Conservation (phyloP, 495 filamentous ascomycete genomes). For the Penicillium psychrofluorescens region DNA sequence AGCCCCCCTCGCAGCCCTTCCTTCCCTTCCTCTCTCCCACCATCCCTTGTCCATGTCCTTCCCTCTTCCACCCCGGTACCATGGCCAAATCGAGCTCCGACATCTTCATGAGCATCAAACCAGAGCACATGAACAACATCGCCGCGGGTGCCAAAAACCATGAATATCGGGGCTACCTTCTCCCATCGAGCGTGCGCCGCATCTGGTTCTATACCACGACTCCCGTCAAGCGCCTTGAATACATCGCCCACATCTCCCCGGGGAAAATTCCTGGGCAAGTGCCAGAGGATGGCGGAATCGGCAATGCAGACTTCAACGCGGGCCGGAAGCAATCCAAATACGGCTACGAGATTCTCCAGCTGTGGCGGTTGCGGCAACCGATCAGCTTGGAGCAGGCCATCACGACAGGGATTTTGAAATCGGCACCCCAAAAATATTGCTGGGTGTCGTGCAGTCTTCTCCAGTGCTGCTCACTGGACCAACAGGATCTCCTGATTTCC, state of each 20-base stretch:
- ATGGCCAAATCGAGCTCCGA: conserved; percentile 8
- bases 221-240: conserved; percentile 12
- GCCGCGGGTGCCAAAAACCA: conserved; percentile 25
- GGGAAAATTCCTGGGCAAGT: conserved; percentile 21
- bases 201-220: conserved; percentile 32
- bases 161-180: conserved; percentile 31
- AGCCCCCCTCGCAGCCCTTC: no score
- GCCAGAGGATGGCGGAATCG: conserved; percentile 25
- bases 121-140: conserved; percentile 27
- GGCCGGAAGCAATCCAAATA: conserved; percentile 25
- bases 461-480: conserved; percentile 3
- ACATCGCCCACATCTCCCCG: conserved; percentile 13
- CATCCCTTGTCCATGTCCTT: no score
- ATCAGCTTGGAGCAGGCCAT: conserved; percentile 19
- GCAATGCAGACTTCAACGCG: conserved; percentile 35
- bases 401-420: conserved; percentile 11
- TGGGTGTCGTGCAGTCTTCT: conserved; percentile 9
- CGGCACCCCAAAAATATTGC: conserved; percentile 25
- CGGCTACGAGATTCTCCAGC: conserved; percentile 26
- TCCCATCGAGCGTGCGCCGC: conserved; percentile 16
- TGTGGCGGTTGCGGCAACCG: conserved; percentile 20
- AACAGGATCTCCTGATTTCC: neutral
- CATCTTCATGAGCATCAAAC: conserved; percentile 28
- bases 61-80: no score
- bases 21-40: no score